Evolutionary conservation across 345 rosid species (phyloP).

Genomic region (Citrus mangshanensis): DNA sequence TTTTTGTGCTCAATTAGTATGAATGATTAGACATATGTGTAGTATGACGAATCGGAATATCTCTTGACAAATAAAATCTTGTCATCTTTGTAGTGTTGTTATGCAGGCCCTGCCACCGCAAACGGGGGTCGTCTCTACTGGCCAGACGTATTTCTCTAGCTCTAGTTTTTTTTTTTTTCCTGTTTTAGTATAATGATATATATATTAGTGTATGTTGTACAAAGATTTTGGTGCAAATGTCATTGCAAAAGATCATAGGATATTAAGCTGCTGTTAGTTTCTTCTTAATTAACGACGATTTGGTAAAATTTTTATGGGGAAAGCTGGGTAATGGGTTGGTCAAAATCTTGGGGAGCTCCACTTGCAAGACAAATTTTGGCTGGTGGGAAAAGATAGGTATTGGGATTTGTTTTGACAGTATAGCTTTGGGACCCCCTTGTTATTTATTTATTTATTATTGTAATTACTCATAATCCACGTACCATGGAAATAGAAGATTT

Average conservation of each 20-base stretch:
- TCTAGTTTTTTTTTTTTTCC: neutral
- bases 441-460: no score
- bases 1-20: no score
- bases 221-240: neutral
- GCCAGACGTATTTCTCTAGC: neutral
- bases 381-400: slow-evolving; percentile 28
- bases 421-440: no score
- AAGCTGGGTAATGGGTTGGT: neutral
- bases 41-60: neutral
- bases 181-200: no score
- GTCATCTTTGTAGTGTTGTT: neutral
- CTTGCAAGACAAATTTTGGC: neutral
- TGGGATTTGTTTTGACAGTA: slow-evolving; percentile 26
- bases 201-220: neutral
- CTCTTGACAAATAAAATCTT: neutral
- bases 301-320: neutral
- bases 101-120: neutral
- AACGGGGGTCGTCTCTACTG: neutral
- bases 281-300: neutral
- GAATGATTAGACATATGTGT: neutral
- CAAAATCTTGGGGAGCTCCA: neutral
- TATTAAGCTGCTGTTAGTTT: neutral
- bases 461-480: no score
- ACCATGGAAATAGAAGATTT: no score
- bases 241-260: neutral